Base-by-base conservation (phyloP, 2,329 filamentous ascomycete species). In the Xylariales sp. region DNA sequence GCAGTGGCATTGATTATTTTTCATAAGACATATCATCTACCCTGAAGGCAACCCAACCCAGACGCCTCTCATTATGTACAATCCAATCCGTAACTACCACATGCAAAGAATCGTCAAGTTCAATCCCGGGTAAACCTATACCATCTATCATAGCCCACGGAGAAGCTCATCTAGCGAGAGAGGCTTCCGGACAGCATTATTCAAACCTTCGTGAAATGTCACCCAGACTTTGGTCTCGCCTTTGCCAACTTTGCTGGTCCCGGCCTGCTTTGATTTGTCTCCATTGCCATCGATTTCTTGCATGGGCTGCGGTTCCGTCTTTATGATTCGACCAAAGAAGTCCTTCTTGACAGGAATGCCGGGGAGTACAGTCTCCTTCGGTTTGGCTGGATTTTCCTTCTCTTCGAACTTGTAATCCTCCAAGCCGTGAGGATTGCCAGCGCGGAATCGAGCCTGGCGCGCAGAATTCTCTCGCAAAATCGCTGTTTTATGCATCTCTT, bases 401-500 rank as follows among this genome's bases (percentile, higher is more conserved):
- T 62, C 55, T 14, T 62, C 51, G n/a, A 60, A 55, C 23, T 57
- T 37, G 28, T 46, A 43, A 27, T 53, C 41, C 14, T 49, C 45
- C 6, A 32, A 32, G 19, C 40, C 42, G 16, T 51, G 37, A 36
- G 53, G 56, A 50, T 61, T 65, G 49, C 69, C 77, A n/a, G 70
- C 78, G 29, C 62, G 66, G 57, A 81, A 83, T 4, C 83, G 73
- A 7, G 81, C 78, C 51, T 85, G 78, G 2, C 85, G 70, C 1
- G 80, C 74, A 4, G 78, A 73, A 43, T 78, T 78, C 34, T 86
- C 83, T 12, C 83, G 81, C 23, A 80, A 67, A 20, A 76, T 66
- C 11, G 83, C 75, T 33, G 88, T 83, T 54, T 85, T 88, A 43
- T 78, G 79, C 51, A 91, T 85, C 59, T 97, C 91, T 57, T 93